Conservation (phyloP, 352 stramenopile species). For the Elongisporangium prolatum region DNA sequence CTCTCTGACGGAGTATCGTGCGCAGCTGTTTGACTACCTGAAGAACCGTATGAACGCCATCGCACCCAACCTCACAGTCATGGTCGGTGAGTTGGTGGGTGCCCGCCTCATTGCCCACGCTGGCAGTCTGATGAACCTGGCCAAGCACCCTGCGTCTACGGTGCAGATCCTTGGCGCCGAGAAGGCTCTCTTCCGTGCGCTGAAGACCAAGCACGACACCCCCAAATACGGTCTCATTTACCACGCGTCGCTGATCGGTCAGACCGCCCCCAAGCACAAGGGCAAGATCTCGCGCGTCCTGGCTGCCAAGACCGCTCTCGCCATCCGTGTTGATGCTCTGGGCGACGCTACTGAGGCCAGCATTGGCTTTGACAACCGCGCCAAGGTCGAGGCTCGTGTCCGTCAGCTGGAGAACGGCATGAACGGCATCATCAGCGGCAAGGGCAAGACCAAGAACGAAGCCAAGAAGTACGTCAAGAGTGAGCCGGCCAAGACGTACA, state of each 20-base stretch:
- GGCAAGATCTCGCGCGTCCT: conserved; percentile 99
- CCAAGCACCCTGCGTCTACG: conserved; percentile 98
- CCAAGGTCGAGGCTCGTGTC: conserved; percentile 98
- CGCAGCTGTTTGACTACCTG: conserved; percentile 99
- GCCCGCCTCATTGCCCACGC: conserved; percentile 98
- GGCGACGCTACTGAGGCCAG: conserved; percentile 94
- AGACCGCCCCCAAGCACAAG: conserved; percentile 99
- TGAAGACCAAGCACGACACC: conserved; percentile 99
- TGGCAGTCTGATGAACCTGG: conserved; percentile 99
- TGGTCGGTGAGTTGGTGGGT: conserved; percentile 98
- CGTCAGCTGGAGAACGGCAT: conserved; percentile 96
- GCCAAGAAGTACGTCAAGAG: conserved; percentile 90
- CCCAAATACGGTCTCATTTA: conserved; percentile 99
- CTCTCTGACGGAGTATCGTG: conserved; percentile 85
- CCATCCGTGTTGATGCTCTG: conserved; percentile 99
- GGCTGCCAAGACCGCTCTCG: conserved; percentile 97
- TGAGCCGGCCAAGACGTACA: conserved; percentile 87
- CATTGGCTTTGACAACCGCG: conserved; percentile 96
- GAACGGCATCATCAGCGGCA: conserved; percentile 76
- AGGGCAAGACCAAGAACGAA: conserved; percentile 89
- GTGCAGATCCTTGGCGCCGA: conserved; percentile 99
- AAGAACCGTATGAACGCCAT: conserved; percentile 99
- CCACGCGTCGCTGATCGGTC: conserved; percentile 98
- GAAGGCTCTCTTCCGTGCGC: conserved; percentile 99
- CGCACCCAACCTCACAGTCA: conserved; percentile 99